A percentile compares a stretch with the other conserved stretches of the same genome.
These are phyloP conservation scores for Alternaria infectoria DNA, from an alignment of 2,329 filamentous ascomycete species.

Conservation along the genomic window DNA sequence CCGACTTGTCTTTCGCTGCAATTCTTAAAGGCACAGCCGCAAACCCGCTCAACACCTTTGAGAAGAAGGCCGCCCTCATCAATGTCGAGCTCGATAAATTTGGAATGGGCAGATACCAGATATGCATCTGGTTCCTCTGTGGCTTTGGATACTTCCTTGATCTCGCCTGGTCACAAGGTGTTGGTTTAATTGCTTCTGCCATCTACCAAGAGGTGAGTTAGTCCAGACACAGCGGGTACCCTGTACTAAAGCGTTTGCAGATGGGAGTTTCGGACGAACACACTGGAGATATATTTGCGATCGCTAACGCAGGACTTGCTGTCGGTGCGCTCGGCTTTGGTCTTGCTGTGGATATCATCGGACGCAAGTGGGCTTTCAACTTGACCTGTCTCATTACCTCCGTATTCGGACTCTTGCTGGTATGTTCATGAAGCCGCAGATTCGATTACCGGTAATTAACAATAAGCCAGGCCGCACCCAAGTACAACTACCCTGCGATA, in stretches of 20 bases:
- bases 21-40: conserved; percentile 37
- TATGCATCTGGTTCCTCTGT: conserved; percentile 43
- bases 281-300: conserved; percentile 34
- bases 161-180: conserved; percentile 39
- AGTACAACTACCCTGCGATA: conserved; percentile 38
- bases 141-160: conserved; percentile 42
- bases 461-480: conserved; percentile 29
- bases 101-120: conserved; percentile 36
- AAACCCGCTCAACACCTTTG: conserved; percentile 33
- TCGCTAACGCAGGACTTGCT: conserved; percentile 38
- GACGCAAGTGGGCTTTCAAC: conserved; percentile 37
- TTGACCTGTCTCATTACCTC: conserved; percentile 38
- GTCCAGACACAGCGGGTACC: background rate
- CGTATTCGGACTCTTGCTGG: conserved; percentile 30
- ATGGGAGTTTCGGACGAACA: conserved; percentile 24
- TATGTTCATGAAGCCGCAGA: conserved; percentile 1
- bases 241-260: background rate
- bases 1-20: conserved; percentile 31
- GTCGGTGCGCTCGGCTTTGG: conserved; percentile 37
- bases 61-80: conserved; percentile 41
- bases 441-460: background rate
- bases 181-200: conserved; percentile 33
- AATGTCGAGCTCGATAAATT: conserved; percentile 41
- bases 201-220: conserved; percentile 38
- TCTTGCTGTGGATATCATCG: conserved; percentile 35